Base-by-base conservation (phyloP, 768 basidiomycete species). In the Tricholoma matsutake region DNA sequence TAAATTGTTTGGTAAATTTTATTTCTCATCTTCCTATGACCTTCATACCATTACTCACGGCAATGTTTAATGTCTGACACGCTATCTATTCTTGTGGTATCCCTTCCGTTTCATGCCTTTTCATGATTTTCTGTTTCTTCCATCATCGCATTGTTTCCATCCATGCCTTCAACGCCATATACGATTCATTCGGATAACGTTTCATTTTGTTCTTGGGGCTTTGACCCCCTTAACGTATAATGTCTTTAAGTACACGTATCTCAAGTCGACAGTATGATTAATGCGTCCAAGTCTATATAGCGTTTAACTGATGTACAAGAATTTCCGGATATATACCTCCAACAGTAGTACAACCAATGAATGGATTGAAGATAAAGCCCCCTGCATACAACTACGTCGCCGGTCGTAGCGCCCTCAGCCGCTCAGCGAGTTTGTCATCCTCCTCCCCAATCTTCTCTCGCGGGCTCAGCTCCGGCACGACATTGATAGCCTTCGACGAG, bases 341-440 rank as follows among this genome's bases (percentile, higher is more conserved):
- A 35, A 47, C n/a, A 20, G 56, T 64, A 64, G 47, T 57, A 56
- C 35, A 58, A 57, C n/a, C 47, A 56, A 28, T 20, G 41, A 11
- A 34, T 37, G 32, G 41, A 57, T 22, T 6, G 56, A 35, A 58
- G 8, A 54, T 51, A 9, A 13, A 0, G 39, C n/a, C 29, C n/a
- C 25, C 8, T 9, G 25, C 5, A 16, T 32, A 43, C 53, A 18
- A 57, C 71, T 75, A 92, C 65, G 83, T 81, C 3, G 89, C 87
- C 10, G 94, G 94, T 65, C 95, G 79, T 64, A 98, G 77, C 1
- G 96, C 96, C 63, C 96, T 82, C 71, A 98, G 74, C 66, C 97
- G 81, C 69, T 96, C 91, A 1, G 90, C 96, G 59, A 99, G 78
- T 73, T 83, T 85, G 45, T 79, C 79, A 65, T 95, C 94, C 73